phyloP scores from a whole-genome alignment of 1,284 basidiomycete species.

The Malassezia yamatoensis region DNA sequence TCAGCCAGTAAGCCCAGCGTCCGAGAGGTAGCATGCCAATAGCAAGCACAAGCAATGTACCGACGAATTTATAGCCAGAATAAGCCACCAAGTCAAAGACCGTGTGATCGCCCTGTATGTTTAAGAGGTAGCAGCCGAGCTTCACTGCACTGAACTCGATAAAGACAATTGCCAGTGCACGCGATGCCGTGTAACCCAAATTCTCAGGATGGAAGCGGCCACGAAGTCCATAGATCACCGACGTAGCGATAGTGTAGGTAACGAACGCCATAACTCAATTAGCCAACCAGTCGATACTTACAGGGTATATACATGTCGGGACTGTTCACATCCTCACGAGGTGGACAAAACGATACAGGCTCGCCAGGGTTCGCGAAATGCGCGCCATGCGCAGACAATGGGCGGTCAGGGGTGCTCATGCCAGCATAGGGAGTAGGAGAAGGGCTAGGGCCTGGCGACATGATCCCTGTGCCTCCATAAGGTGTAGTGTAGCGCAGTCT shows the following conservation, averaged over 20 bases:
- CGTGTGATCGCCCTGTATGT: slow-evolving; percentile 65
- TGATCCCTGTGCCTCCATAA: slow-evolving; percentile 21
- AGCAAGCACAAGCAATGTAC: slow-evolving; percentile 36
- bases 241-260: slow-evolving; percentile 81
- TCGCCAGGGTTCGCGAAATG: not conserved
- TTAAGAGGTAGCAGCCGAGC: slow-evolving; percentile 78
- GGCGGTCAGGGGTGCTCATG: slow-evolving; percentile 14
- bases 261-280: slow-evolving; percentile 79
- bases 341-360: slow-evolving; percentile 59
- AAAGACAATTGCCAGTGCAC: slow-evolving; percentile 53
- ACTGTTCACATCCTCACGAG: slow-evolving; percentile 86
- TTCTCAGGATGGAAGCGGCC: slow-evolving; percentile 79
- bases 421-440: slow-evolving; percentile 10
- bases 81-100: slow-evolving; percentile 57
- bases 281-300: slow-evolving; percentile 50
- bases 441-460: slow-evolving; percentile 8
- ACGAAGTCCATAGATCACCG: slow-evolving; percentile 68
- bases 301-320: slow-evolving; percentile 94
- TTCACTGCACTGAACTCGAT: slow-evolving; percentile 76
- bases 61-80: slow-evolving; percentile 91
- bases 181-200: slow-evolving; percentile 73
- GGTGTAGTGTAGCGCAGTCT: slow-evolving; percentile 34
- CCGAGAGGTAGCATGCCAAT: slow-evolving; percentile 43
- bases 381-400: slow-evolving; percentile 1
- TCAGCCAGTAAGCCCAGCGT: slow-evolving; percentile 58